Base-by-base conservation (phyloP, 352 stramenopile genomes). In the Peronospora farinosa region DNA sequence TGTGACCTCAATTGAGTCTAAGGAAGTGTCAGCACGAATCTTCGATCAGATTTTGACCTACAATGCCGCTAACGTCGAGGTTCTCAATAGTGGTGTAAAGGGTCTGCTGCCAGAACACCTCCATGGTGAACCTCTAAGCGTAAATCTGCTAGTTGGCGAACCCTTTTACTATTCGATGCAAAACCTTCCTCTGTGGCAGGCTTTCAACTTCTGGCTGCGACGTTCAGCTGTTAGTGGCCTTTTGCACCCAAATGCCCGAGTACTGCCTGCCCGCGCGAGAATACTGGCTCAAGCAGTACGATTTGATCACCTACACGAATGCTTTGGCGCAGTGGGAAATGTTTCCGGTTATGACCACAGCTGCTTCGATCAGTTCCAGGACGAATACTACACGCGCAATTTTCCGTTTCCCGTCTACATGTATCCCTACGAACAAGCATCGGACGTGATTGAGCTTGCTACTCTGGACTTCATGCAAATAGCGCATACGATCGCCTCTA, bases 131-230 rank as follows among this genome's bases (percentile, higher is more conserved):
- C 56, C 61, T 42, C 52, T 67, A 1, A 60, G 56, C 4, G 71
- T 74, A 5, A 72, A 88, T 47, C 43, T 92, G 40, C 63, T 92
- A 1, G 64, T 88, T 9, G 76, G 69, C 2, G 80, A 92, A 45
- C 74, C 76, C 1, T 92, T 92, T 47, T 92, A 88, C 72, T 92
- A 92, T 57, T 77, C 78, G 41, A 92, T 92, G 80, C 80, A 92
- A 63, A 92, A 89, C 51, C 61, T 92, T 8, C 75, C 78, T 27
- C 60, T 89, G 0, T 92, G 80, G 80, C 74, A 88, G 40, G 75
- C 78, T 19, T 74, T 88, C 55, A 92, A 92, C 76, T 92, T 88
- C 44, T 92, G 80, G 80, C 58, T 88, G 10, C 75, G 78, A 8
- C 73, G 80, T 5, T 76, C 76, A 6, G 76, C 74, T 2, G 65